A percentile compares a stretch with the other conserved stretches of the same genome.
Evolutionary conservation across 2,329 filamentous ascomycete genomes (phyloP).

Genomic region (Aspergillus hiratsukae): DNA sequence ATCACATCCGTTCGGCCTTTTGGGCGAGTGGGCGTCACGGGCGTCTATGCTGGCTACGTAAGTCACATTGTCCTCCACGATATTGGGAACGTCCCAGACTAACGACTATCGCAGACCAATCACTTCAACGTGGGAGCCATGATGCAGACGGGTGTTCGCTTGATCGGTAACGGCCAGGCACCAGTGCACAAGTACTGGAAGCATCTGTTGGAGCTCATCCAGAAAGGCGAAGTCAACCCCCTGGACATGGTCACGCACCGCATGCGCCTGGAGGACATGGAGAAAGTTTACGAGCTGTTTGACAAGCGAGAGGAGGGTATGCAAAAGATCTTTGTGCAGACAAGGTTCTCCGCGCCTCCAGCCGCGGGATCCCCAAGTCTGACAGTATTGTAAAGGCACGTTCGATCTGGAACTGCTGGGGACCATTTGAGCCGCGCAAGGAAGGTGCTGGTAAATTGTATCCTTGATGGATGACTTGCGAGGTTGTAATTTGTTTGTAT

Average conservation of each 20-base stretch:
- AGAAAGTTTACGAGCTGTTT: constrained; percentile 61
- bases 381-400: constrained; percentile 34
- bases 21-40: constrained; percentile 70
- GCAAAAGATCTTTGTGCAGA: constrained; percentile 74
- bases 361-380: constrained; percentile 48
- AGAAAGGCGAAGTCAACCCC: constrained; percentile 65
- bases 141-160: constrained; percentile 80
- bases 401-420: not conserved
- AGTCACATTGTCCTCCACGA: constrained; percentile 21
- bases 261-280: constrained; percentile 67
- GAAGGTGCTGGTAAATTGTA: not conserved
- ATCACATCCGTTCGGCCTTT: constrained; percentile 52
- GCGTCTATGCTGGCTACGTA: constrained; percentile 60
- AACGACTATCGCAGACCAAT: constrained; percentile 54
- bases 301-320: constrained; percentile 56
- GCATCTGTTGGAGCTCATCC: constrained; percentile 64
- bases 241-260: constrained; percentile 78
- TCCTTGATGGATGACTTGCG: not conserved
- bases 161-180: constrained; percentile 65
- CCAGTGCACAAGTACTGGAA: constrained; percentile 85
- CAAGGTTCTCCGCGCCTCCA: constrained; percentile 52
- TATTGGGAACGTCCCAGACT: not conserved
- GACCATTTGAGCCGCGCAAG: not conserved
- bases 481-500: not conserved
- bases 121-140: constrained; percentile 78